Percentiles rank a stretch among this genome's conserved stretches.
These are phyloP conservation scores for Protomyces arabidopsidicola DNA, from an alignment of 1,139 yeast genomes.

Conservation along the genomic window DNA sequence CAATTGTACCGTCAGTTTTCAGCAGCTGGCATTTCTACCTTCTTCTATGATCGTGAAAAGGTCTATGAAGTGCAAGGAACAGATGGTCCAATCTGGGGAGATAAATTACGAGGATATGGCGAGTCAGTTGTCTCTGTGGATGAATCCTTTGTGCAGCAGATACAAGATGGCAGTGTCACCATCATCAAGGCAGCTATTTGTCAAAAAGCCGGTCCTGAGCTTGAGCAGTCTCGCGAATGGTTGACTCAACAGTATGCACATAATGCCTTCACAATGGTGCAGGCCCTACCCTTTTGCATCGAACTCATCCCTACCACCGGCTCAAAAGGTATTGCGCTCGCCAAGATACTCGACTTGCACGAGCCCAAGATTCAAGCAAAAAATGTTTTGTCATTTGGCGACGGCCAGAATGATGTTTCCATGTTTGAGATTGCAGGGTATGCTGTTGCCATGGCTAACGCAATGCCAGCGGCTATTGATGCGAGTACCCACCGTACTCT, in stretches of 20 bases:
- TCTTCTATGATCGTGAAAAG: slow-evolving; percentile 25
- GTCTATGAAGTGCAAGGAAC: slow-evolving; percentile 26
- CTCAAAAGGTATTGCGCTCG: slow-evolving; percentile 28
- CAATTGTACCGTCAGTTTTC: slow-evolving; percentile 15
- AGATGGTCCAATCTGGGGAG: slow-evolving; percentile 24
- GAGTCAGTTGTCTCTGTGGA: slow-evolving; percentile 13
- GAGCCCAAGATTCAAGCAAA: slow-evolving; percentile 5
- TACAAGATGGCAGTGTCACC: slow-evolving; percentile 21
- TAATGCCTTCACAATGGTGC: slow-evolving; percentile 25
- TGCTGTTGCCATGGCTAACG: slow-evolving; percentile 28
- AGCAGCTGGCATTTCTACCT: slow-evolving; percentile 23
- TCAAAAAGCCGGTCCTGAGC: slow-evolving; percentile 9
- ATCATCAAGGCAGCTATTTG: slow-evolving; percentile 28
- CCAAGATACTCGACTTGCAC: slow-evolving; percentile 15
- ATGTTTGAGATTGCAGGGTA: slow-evolving; percentile 29
- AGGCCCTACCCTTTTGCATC: slow-evolving; percentile 28
- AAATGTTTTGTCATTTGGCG: slow-evolving; percentile 27
- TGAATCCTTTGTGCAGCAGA: slow-evolving; percentile 11
- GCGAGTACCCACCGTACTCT: slow-evolving; percentile 13
- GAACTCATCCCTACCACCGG: slow-evolving; percentile 28
- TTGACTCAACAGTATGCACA: slow-evolving; percentile 7
- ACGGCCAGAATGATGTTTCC: slow-evolving; percentile 29
- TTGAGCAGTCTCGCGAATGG: slow-evolving; percentile 8
- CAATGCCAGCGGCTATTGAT: slow-evolving; percentile 26
- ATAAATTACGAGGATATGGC: slow-evolving; percentile 15